Base-by-base conservation (phyloP, 345 rosid species). In the Citrus sp. region DNA sequence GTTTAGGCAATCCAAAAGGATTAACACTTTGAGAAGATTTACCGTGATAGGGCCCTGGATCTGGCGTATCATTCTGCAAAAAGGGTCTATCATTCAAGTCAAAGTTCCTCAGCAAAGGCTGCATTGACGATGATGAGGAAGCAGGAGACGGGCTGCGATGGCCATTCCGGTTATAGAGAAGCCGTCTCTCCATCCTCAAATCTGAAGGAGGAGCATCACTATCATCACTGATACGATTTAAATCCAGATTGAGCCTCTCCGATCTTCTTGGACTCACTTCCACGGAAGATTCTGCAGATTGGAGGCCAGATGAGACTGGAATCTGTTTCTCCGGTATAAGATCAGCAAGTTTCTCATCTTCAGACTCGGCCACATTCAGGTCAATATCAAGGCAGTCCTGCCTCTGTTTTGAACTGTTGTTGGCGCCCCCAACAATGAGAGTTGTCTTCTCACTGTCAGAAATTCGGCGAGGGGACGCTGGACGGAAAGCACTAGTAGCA, bases 51-150 rank as follows among this genome's bases (percentile, higher is more conserved):
- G 80, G 77, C 60, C 86, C 92, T 67, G 82, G 93, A 71, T 92
- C 93, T 27, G 84, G 83, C 79, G 87, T 79, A 70, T 90, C 90
- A 27, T 65, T 86, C 46, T 82, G 86, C 77, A 80, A 78, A 68
- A 75, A 79, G 9, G 99, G 98, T 59, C 87, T 86, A 80, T 96
- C 99, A 77, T 96, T 96, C 90, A 96, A 87, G 89, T 96, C 97
- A 74, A 96, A 86, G 83, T 89, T 94, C 87, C 93, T 90, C 75
- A 84, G 72, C 30, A 85, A 78, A 65, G 86, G 91, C 86, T 85
- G 97, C 89, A 85, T 77, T n/a, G 89, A 83, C 25, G 98, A 94
- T 18, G 93, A 90, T 13, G 97, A 90, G 38, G 97, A 90, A 55
- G 89, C 91, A 62, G 94, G 94, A 69, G 98, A 90, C 19, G 92